phyloP scores from a whole-genome alignment of 164 flowering plant genomes.

The Tinospora cordifolia region DNA sequence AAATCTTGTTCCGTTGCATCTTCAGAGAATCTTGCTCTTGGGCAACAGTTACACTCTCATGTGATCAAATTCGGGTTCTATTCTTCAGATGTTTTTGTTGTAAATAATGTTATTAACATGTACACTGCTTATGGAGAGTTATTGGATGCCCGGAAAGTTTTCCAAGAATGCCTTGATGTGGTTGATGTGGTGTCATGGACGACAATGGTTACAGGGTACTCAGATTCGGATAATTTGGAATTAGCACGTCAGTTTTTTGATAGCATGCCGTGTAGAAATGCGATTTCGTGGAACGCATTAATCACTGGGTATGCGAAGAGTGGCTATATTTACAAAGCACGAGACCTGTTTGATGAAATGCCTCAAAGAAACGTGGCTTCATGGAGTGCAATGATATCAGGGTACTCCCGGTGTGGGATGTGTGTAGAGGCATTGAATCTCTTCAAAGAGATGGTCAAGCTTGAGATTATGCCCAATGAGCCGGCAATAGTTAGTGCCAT shows the following conservation, averaged over 20 bases:
- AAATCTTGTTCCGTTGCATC: slow-evolving; percentile 15
- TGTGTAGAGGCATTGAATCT: slow-evolving; percentile 17
- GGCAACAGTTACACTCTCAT: slow-evolving; percentile 22
- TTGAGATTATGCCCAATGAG: slow-evolving; percentile 20
- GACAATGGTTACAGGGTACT: slow-evolving; percentile 22
- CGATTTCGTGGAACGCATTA: slow-evolving; percentile 31
- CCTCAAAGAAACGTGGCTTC: slow-evolving; percentile 19
- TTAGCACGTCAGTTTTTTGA: slow-evolving; percentile 21
- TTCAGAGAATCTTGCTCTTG: slow-evolving; percentile 3
- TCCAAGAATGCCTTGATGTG: slow-evolving; percentile 11
- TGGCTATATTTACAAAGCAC: slow-evolving; percentile 13
- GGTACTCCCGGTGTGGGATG: slow-evolving; percentile 23
- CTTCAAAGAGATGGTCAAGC: slow-evolving; percentile 19
- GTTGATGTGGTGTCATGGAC: slow-evolving; percentile 33
- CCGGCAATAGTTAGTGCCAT: slow-evolving; percentile 24
- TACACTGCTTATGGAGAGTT: slow-evolving; percentile 18
- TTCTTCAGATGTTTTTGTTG: slow-evolving; percentile 20
- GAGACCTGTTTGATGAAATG: slow-evolving; percentile 23
- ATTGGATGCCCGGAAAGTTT: slow-evolving; percentile 15
- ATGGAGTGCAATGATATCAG: slow-evolving; percentile 28
- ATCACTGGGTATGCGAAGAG: slow-evolving; percentile 22
- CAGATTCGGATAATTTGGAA: slow-evolving; percentile 14
- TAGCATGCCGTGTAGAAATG: slow-evolving; percentile 24
- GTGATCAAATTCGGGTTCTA: slow-evolving; percentile 20
- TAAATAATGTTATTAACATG: slow-evolving; percentile 19